Percentiles rank a stretch among this genome's conserved stretches.
phyloP scores from a whole-genome alignment of 768 basidiomycete species.

The Russula sp. region DNA sequence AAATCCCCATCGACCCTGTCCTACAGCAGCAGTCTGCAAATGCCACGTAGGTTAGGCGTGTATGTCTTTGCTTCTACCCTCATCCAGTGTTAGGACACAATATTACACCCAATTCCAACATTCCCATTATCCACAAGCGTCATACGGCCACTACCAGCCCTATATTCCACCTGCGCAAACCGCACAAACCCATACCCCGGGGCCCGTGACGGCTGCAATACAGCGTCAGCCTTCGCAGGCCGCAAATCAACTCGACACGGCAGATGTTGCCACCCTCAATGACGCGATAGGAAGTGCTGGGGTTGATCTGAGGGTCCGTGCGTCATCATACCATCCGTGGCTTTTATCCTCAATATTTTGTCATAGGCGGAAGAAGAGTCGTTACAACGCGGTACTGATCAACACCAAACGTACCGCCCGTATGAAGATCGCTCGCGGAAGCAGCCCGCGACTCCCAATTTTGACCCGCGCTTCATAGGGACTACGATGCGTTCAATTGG shows the following conservation, averaged over 20 bases:
- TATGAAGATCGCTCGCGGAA: slow-evolving; percentile 79
- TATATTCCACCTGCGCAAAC: slow-evolving; percentile 30
- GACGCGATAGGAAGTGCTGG: slow-evolving; percentile 86
- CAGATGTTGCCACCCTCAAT: slow-evolving; percentile 75
- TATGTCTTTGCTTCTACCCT: slow-evolving; percentile 9
- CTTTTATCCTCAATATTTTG: slow-evolving; percentile 4
- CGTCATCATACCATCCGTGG: background rate
- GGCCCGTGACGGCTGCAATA: slow-evolving; percentile 15
- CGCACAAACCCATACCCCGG: slow-evolving; percentile 33
- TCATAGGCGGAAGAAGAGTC: slow-evolving; percentile 81
- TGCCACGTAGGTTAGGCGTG: slow-evolving; percentile 23
- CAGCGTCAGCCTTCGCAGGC: slow-evolving; percentile 18
- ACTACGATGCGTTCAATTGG: slow-evolving; percentile 66
- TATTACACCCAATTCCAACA: slow-evolving; percentile 32
- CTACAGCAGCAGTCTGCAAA: slow-evolving; percentile 31
- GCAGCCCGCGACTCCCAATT: slow-evolving; percentile 65
- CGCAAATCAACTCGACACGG: slow-evolving; percentile 47
- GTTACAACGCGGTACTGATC: slow-evolving; percentile 62
- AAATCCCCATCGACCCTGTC: slow-evolving; percentile 32
- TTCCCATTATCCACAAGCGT: slow-evolving; percentile 33
- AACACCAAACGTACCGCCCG: slow-evolving; percentile 58
- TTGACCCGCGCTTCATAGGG: slow-evolving; percentile 64
- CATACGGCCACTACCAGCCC: slow-evolving; percentile 37
- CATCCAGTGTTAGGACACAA: slow-evolving; percentile 16
- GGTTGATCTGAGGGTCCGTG: slow-evolving; percentile 72